Evolutionary conservation across 2,329 filamentous ascomycete species (phyloP).

Genomic region (Claviceps sp.): DNA sequence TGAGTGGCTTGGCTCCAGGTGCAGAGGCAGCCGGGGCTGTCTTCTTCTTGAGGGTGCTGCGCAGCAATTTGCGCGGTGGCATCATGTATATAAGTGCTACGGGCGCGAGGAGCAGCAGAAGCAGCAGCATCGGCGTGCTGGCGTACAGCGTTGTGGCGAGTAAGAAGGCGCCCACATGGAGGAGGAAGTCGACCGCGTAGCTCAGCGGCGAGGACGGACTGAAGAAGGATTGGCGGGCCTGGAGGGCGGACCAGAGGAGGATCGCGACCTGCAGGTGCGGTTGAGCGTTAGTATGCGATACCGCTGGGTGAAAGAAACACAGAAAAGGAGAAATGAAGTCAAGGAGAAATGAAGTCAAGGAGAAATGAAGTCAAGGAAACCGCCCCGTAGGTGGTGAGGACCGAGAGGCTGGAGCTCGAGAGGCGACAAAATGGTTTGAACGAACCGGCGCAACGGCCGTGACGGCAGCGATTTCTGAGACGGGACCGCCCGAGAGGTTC

Average conservation of each 20-base stretch:
- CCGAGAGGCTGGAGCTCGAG: neutral
- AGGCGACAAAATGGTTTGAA: neutral
- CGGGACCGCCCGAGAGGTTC: slow-evolving; percentile 68
- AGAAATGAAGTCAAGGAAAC: neutral
- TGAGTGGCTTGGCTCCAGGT: slow-evolving; percentile 8
- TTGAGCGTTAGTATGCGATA: too few species aligned
- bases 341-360: too few species aligned
- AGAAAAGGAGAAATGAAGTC: neutral
- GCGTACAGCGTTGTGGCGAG: slow-evolving; percentile 82
- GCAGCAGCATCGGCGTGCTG: slow-evolving; percentile 58
- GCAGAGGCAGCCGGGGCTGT: neutral
- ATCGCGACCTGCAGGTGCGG: slow-evolving; percentile 50
- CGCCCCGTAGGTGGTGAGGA: too few species aligned
- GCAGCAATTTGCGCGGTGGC: slow-evolving; percentile 30
- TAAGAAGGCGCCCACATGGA: slow-evolving; percentile 72
- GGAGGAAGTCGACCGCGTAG: slow-evolving; percentile 67
- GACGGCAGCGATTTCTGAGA: slow-evolving; percentile 77
- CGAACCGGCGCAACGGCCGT: slow-evolving; percentile 72
- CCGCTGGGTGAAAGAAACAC: too few species aligned
- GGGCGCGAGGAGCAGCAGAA: slow-evolving; percentile 59
- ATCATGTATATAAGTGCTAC: slow-evolving; percentile 48
- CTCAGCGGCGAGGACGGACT: slow-evolving; percentile 55
- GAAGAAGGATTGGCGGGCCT: slow-evolving; percentile 76
- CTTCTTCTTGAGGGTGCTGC: slow-evolving; percentile 7
- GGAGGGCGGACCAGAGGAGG: slow-evolving; percentile 78